Conservation (phyloP, 2,329 filamentous ascomycete species). For the Pestalotiopsis sp. region DNA sequence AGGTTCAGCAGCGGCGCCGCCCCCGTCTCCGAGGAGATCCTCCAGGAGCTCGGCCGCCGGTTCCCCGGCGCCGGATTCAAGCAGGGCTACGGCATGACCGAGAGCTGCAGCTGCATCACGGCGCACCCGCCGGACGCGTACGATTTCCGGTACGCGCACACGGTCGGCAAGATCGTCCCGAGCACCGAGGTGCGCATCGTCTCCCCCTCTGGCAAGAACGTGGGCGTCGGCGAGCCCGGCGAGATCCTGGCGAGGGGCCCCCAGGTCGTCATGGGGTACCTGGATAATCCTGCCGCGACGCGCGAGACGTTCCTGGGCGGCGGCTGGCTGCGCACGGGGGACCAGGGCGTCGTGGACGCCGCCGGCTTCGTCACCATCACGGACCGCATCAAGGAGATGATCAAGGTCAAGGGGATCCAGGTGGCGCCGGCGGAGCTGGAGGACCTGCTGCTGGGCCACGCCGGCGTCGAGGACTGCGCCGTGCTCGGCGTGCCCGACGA, state of each 20-base stretch:
- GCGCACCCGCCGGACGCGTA: slow-evolving; percentile 59
- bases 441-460: slow-evolving; percentile 60
- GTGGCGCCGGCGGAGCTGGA: slow-evolving; percentile 68
- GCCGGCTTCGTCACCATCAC: slow-evolving; percentile 60
- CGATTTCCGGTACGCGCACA: slow-evolving; percentile 58
- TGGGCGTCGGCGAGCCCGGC: slow-evolving; percentile 52
- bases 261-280: slow-evolving; percentile 52
- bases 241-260: slow-evolving; percentile 50
- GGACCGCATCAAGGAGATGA: slow-evolving; percentile 69
- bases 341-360: slow-evolving; percentile 56
- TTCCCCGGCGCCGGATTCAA: slow-evolving; percentile 65
- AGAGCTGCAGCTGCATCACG: slow-evolving; percentile 65
- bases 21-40: slow-evolving; percentile 58
- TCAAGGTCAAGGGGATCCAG: slow-evolving; percentile 67
- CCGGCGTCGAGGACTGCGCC: slow-evolving; percentile 58
- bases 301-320: slow-evolving; percentile 39
- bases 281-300: slow-evolving; percentile 40
- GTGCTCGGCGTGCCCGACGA: slow-evolving; percentile 57
- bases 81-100: slow-evolving; percentile 72
- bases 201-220: slow-evolving; percentile 38
- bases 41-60: slow-evolving; percentile 54
- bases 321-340: slow-evolving; percentile 54
- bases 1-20: slow-evolving; percentile 65
- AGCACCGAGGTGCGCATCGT: slow-evolving; percentile 64
- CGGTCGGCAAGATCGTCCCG: slow-evolving; percentile 58